Conservation (phyloP, 2,329 filamentous ascomycete species). For the Arachnomyces sp. region DNA sequence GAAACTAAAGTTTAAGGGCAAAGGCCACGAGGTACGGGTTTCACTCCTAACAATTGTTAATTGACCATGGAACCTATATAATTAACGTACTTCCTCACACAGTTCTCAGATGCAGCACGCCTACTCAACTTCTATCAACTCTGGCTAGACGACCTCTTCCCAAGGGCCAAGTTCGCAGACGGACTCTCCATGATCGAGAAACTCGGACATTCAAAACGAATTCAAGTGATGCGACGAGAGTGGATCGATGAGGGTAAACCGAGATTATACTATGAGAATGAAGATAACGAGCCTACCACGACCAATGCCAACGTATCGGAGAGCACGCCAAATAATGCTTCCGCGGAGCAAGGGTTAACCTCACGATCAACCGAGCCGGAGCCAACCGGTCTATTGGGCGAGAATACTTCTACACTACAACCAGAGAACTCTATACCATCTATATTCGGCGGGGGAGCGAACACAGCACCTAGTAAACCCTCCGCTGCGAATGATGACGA, state of each 20-base stretch:
- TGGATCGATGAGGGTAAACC: constrained; percentile 70
- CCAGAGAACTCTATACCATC: constrained; percentile 6
- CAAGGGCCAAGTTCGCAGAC: constrained; percentile 88
- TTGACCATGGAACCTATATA: constrained; percentile 10
- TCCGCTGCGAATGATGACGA: not conserved
- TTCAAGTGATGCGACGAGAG: constrained; percentile 66
- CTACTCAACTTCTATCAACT: constrained; percentile 87
- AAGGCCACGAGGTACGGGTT: constrained; percentile 71
- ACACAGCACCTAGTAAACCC: not conserved
- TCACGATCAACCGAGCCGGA: no score
- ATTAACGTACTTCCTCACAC: not conserved
- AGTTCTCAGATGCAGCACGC: constrained; percentile 77
- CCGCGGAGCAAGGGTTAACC: no score
- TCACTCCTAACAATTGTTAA: constrained; percentile 1
- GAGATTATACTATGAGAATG: constrained; percentile 7
- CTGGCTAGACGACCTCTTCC: constrained; percentile 94
- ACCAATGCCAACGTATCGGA: not conserved
- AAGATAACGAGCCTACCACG: constrained; percentile 1
- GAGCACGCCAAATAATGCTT: not conserved
- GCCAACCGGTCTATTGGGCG: no score
- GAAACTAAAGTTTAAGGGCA: constrained; percentile 75
- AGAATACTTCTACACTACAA: not conserved
- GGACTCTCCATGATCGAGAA: constrained; percentile 88
- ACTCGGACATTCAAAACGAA: constrained; percentile 72
- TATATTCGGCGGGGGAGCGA: constrained; percentile 5